phyloP scores from a whole-genome alignment of 2,329 filamentous ascomycete species.

The Colletotrichum abscissum region DNA sequence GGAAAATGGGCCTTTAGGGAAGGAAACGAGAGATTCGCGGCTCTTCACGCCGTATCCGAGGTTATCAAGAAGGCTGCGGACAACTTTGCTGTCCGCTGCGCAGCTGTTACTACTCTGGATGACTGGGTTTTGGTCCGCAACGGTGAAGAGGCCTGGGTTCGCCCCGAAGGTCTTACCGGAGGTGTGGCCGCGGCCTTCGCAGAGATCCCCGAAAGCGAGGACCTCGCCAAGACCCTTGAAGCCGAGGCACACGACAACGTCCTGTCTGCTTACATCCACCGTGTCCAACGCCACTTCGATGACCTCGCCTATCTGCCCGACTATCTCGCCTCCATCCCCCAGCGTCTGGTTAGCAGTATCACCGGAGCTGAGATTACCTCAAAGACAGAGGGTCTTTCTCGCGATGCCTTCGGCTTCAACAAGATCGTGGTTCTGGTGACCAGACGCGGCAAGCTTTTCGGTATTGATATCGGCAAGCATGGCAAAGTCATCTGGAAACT shows the following conservation, averaged over 20 bases:
- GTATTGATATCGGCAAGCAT: conserved; percentile 79
- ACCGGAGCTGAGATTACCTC: conserved; percentile 64
- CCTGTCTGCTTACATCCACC: conserved; percentile 85
- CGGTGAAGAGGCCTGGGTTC: conserved; percentile 81
- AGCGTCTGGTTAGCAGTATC: conserved; percentile 74
- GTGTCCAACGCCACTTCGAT: conserved; percentile 81
- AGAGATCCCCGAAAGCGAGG: conserved; percentile 78
- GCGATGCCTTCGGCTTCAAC: conserved; percentile 88
- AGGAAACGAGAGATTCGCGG: conserved; percentile 52
- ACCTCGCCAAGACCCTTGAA: conserved; percentile 83
- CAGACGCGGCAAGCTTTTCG: conserved; percentile 80
- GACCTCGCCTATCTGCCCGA: conserved; percentile 83
- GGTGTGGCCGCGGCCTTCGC: conserved; percentile 85
- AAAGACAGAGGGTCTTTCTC: conserved; percentile 60
- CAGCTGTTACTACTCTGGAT: conserved; percentile 72
- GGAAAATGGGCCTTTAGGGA: conserved; percentile 76
- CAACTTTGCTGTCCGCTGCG: conserved; percentile 82
- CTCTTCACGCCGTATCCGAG: conserved; percentile 81
- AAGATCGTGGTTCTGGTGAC: conserved; percentile 88
- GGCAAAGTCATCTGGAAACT: conserved; percentile 82
- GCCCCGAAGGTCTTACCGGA: conserved; percentile 84
- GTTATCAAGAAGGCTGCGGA: conserved; percentile 77
- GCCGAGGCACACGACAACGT: conserved; percentile 87
- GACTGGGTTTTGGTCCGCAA: conserved; percentile 90
- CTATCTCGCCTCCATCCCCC: conserved; percentile 77